Conservation (phyloP, 495 filamentous ascomycete species). For the Lasiosphaeria hispida region DNA sequence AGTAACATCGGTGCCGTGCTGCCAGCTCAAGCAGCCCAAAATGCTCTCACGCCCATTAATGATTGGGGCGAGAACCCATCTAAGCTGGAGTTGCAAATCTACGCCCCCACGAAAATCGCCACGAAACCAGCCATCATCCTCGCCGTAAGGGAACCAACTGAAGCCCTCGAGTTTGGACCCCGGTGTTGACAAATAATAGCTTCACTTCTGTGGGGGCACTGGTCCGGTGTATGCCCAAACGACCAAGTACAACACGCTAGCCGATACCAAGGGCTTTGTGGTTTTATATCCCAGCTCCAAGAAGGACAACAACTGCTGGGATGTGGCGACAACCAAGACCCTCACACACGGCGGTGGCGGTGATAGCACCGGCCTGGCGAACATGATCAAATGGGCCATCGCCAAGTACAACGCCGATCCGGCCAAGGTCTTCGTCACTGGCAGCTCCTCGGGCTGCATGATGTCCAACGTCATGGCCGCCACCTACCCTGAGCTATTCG, state of each 20-base stretch:
- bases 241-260: conserved; percentile 38
- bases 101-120: conserved; percentile 35
- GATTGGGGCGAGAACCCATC: conserved; percentile 41
- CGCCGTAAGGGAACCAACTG: conserved; percentile 30
- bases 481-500: conserved; percentile 41
- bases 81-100: conserved; percentile 39
- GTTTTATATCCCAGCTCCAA: conserved; percentile 45
- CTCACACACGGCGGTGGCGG: conserved; percentile 51
- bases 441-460: conserved; percentile 50
- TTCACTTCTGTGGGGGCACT: conserved; percentile 43
- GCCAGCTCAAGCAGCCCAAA: neutral
- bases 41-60: conserved; percentile 18
- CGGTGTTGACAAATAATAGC: conserved; percentile 7
- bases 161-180: neutral
- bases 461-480: conserved; percentile 47
- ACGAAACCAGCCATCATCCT: conserved; percentile 40
- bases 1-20: neutral
- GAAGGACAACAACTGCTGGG: conserved; percentile 48
- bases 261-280: conserved; percentile 45
- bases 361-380: conserved; percentile 49
- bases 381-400: conserved; percentile 52
- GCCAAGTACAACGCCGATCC: conserved; percentile 45
- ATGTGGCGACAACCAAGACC: conserved; percentile 41
- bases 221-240: conserved; percentile 39
- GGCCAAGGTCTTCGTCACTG: conserved; percentile 45